Evolutionary conservation across 495 filamentous ascomycete species (phyloP).

Genomic region (Xylaria flabelliformis): DNA sequence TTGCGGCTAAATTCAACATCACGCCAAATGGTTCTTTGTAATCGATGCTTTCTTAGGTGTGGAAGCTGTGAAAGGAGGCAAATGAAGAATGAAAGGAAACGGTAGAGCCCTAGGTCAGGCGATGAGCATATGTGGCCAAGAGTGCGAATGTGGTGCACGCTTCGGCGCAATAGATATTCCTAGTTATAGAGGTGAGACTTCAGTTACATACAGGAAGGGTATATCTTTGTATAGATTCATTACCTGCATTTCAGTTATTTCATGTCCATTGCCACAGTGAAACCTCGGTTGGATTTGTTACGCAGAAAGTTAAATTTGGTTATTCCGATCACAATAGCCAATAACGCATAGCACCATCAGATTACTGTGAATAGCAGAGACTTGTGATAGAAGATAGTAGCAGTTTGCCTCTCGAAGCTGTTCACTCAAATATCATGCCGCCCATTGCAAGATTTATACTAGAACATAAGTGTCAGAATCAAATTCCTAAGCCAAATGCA

Average conservation of each 20-base stretch:
- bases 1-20: constrained; percentile 9
- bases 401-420: background rate
- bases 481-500: background rate
- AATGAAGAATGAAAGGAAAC: too few species aligned
- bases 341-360: background rate
- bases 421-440: background rate
- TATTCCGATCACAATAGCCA: background rate
- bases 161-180: background rate
- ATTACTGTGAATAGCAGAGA: background rate
- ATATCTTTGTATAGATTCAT: background rate
- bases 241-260: background rate
- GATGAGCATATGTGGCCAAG: too few species aligned
- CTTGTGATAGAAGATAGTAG: background rate
- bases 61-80: background rate
- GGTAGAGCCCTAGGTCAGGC: too few species aligned
- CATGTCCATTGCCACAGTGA: background rate
- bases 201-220: background rate
- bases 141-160: background rate
- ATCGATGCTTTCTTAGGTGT: background rate
- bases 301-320: background rate
- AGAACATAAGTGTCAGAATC: background rate
- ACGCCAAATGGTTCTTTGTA: constrained; percentile 11
- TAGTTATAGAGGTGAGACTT: background rate
- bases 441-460: background rate
- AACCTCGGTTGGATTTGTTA: background rate